Conservation (phyloP, 768 basidiomycete genomes). For the Pleurotus cornucopiae region DNA sequence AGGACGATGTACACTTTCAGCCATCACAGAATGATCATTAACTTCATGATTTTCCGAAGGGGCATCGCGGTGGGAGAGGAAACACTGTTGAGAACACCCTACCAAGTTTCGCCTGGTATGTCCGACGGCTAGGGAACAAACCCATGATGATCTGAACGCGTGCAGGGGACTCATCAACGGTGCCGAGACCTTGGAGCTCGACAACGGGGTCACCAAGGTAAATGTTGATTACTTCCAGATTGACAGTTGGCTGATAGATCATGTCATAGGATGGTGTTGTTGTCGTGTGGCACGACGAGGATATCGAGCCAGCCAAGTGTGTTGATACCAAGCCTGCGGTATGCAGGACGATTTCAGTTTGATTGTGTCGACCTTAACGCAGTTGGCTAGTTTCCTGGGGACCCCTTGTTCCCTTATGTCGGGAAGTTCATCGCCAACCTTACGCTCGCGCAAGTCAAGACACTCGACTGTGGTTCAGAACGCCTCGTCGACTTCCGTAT, state of each 20-base stretch:
- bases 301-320: constrained; percentile 61
- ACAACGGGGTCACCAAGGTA: constrained; percentile 74
- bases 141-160: not conserved
- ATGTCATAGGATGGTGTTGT: constrained; percentile 63
- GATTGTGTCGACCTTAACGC: constrained; percentile 1
- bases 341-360: constrained; percentile 14
- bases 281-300: constrained; percentile 80
- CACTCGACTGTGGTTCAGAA: constrained; percentile 74
- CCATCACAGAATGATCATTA: not conserved
- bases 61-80: constrained; percentile 74
- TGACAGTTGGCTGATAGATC: not conserved
- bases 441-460: constrained; percentile 75
- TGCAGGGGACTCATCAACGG: constrained; percentile 71
- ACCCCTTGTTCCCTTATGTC: constrained; percentile 71
- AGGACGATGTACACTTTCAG: not conserved
- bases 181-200: constrained; percentile 72
- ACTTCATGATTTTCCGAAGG: constrained; percentile 32
- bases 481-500: constrained; percentile 56
- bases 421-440: constrained; percentile 74
- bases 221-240: not conserved
- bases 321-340: constrained; percentile 64
- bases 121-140: not conserved
- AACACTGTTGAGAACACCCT: constrained; percentile 71
- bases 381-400: constrained; percentile 40
- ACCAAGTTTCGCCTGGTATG: constrained; percentile 73